Evolutionary conservation across 78 protist species (phyloP), one percentile per base, ranked within the genome.

Genomic region (Trichosphaerium sp.): DNA sequence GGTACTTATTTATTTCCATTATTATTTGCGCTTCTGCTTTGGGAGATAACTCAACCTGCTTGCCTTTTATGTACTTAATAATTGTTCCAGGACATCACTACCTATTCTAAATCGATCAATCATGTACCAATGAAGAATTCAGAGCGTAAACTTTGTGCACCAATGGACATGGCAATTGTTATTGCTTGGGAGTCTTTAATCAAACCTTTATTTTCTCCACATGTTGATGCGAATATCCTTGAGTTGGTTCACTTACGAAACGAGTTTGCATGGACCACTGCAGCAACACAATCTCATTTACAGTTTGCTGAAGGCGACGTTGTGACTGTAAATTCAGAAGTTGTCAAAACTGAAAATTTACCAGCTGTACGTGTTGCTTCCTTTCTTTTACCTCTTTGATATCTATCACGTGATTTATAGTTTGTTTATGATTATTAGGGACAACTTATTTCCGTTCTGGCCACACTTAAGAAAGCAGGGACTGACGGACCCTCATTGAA

Each of bases 141-240:
- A n/a, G n/a, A n/a, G n/a, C n/a, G n/a, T n/a, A n/a, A n/a, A n/a
- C n/a, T n/a, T n/a, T n/a, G 12, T 0, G 74, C 74, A 23, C 80
- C 80, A 25, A 55, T 81, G 61, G 87, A 81, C 73, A 67, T 38
- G 21, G 80, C 76, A 37, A 80, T 80, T 23, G 85, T 80, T 14
- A 64, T 14, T 6, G 78, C 70, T 1, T 81, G 87, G 87, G 10
- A 54, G 18, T 64, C 80, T 28, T 7, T 81, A 40, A 65, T 73
- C 57, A 14, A 57, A 11, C 25, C 71, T 7, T 7, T 81, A 26
- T 47, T 81, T 37, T 34, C 63, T 25, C 14, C 25, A 11, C 1
- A 52, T 32, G 5, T 81, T 38, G 61, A 67, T 35, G 77, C 72
- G 29, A 65, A 74, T 31, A 29, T 74, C 37, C 42, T 69, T n/a